Percentiles rank a stretch among this genome's conserved stretches.
Conservation (phyloP, 2,329 filamentous ascomycete genomes). For the Colletotrichum phormii region DNA sequence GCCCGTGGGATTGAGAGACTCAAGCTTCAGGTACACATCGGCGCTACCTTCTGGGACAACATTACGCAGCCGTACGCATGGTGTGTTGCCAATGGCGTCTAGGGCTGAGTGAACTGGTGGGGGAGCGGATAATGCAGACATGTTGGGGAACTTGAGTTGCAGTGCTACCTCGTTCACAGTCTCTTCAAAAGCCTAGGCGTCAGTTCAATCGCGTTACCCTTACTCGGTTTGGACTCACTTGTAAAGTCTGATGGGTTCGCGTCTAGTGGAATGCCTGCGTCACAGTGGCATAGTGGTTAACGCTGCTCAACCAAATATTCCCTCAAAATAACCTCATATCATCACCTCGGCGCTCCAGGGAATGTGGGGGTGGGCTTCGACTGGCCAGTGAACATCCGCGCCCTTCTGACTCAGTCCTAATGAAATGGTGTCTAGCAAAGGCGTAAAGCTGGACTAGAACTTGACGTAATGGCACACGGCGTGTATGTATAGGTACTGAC, state of each 20-base stretch:
- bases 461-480: too few species aligned
- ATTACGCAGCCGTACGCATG: slow-evolving; percentile 23
- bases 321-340: too few species aligned
- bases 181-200: neutral
- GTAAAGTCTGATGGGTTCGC: neutral
- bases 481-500: too few species aligned
- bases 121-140: neutral
- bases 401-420: neutral
- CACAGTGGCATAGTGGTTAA: neutral
- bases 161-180: neutral
- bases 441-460: neutral
- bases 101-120: slow-evolving; percentile 2
- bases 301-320: neutral
- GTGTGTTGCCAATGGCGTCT: slow-evolving; percentile 31
- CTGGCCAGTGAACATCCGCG: neutral
- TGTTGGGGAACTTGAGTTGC: neutral
- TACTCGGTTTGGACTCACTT: neutral
- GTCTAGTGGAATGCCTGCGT: neutral
- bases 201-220: neutral
- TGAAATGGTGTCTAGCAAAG: neutral
- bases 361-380: neutral
- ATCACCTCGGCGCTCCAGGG: neutral
- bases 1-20: slow-evolving; percentile 33
- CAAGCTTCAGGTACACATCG: slow-evolving; percentile 30
- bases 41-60: slow-evolving; percentile 29